Evolutionary conservation across 2,329 filamentous ascomycete genomes (phyloP), one percentile per base, ranked within the genome.

Genomic region (Venturia asperata): DNA sequence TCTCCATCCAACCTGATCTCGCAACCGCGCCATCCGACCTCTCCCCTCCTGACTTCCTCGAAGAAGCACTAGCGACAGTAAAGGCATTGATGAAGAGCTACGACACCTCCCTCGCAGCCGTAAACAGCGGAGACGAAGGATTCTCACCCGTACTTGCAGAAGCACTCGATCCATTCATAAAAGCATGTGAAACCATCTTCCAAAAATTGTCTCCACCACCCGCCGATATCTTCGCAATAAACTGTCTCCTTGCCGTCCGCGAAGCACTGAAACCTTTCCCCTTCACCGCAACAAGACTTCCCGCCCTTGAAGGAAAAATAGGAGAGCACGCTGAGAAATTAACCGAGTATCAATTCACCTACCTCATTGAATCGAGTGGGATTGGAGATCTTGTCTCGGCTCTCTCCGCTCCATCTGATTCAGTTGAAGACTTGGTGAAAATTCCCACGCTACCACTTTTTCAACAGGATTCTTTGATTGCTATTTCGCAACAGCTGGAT

Each of bases 151-250:
- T 96, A 24, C 79, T 97, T 21, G 80, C 82, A 49, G 90, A 93
- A 71, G 87, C 91, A 0, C 85, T 97, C 43, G 90, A 96, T 69
- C 93, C 94, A 0, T 97, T 94, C 76, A 78, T 97, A 56, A 80
- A 84, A 17, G 86, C 85, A n/a, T 91, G 89, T 72, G 83, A 87
- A 67, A 87, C 85, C 65, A 83, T 94, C 71, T 83, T 87, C 15
- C 83, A 81, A 66, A 78, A 80, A 21, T 79, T 94, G 56, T 76
- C 80, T 3, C 73, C 82, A 1, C 87, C 87, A 0, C 81, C 83
- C 10, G 81, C 81, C 58, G 83, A 85, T 41, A 85, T 93, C 7
- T 92, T 93, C 71, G 79, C 84, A 9, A 81, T 91, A 67, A 94
- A 94, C 72, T 93, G 88, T 75, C 76, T 87, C 5, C 74, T 86